phyloP scores from a whole-genome alignment of 257 asterid species.

The Solanum clarkiae region DNA sequence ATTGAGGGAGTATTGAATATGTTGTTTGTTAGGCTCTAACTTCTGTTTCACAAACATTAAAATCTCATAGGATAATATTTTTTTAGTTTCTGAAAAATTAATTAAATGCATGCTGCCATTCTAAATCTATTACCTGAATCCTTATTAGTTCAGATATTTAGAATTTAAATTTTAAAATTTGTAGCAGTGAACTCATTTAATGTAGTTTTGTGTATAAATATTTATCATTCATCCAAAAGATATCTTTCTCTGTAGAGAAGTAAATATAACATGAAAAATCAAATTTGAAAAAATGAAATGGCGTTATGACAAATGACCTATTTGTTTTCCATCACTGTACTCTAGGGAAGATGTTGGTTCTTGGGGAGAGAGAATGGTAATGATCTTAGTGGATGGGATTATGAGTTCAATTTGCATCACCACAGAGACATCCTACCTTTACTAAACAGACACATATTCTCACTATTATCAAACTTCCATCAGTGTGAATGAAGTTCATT shows the following conservation, averaged over 20 bases:
- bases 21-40: neutral
- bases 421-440: neutral
- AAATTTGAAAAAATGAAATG: too few species aligned
- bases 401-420: neutral
- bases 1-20: too few species aligned
- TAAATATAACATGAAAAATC: neutral
- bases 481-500: neutral
- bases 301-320: neutral
- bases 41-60: neutral
- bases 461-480: neutral
- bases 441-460: neutral
- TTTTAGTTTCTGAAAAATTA: neutral
- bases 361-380: neutral
- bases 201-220: neutral
- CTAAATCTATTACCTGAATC: neutral
- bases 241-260: neutral
- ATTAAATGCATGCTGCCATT: neutral
- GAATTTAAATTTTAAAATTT: too few species aligned
- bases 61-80: too few species aligned
- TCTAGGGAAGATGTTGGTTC: neutral
- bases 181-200: neutral
- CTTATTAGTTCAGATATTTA: neutral
- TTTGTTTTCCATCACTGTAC: neutral
- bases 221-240: too few species aligned
- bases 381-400: neutral